Conservation (phyloP, 73 alveolate genomes). For the Effrenium voratum region DNA sequence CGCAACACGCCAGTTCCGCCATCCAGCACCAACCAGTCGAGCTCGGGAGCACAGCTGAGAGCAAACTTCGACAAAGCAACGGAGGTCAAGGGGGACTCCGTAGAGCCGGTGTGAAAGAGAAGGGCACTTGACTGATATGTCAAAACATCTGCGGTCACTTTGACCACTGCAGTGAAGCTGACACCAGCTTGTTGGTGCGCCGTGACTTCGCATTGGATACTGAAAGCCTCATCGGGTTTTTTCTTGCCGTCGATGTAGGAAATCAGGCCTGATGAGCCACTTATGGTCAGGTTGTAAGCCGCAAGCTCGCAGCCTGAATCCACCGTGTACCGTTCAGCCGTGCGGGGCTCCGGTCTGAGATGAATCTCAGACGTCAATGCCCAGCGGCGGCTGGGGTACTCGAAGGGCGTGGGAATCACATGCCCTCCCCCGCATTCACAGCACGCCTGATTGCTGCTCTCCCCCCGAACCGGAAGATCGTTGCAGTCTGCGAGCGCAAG, state of each 20-base stretch:
- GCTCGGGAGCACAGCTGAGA: constrained; percentile 35
- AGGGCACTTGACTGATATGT: constrained; percentile 19
- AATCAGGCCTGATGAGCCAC: constrained; percentile 38
- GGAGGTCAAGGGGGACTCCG: constrained; percentile 4
- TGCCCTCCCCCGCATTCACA: constrained; percentile 64
- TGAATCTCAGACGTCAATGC: constrained; percentile 1
- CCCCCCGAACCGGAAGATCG: constrained; percentile 52
- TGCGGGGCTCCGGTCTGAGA: constrained; percentile 72
- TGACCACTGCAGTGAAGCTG: constrained; percentile 31
- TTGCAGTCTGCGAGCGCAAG: constrained; percentile 28
- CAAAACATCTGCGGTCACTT: constrained; percentile 26
- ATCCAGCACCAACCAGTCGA: constrained; percentile 16
- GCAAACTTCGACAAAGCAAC: constrained; percentile 14
- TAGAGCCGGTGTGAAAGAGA: not conserved
- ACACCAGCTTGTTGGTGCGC: constrained; percentile 26
- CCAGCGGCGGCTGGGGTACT: constrained; percentile 54
- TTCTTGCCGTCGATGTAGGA: constrained; percentile 11
- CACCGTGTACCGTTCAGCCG: constrained; percentile 71
- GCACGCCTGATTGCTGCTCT: constrained; percentile 83
- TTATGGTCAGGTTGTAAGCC: constrained; percentile 64
- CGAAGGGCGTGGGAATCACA: constrained; percentile 51
- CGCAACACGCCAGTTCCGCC: not conserved
- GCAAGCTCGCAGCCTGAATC: constrained; percentile 72
- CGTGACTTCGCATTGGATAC: constrained; percentile 52
- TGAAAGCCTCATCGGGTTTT: constrained; percentile 49